phyloP scores from a whole-genome alignment of 352 stramenopile genomes.

The Peronospora farinosa region DNA sequence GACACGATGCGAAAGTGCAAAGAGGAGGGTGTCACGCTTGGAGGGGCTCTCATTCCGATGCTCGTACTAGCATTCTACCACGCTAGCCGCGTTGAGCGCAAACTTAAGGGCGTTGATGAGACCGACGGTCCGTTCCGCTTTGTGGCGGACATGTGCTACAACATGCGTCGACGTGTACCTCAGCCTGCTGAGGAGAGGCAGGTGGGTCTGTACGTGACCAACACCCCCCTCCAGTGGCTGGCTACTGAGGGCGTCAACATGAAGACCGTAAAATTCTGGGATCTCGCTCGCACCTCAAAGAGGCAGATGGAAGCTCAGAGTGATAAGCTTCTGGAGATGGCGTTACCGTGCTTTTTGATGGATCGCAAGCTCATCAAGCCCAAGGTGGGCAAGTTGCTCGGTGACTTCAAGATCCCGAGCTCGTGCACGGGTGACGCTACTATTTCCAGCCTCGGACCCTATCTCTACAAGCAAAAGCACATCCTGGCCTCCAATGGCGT shows the following conservation, averaged over 20 bases:
- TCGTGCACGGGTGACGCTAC: constrained; percentile 45
- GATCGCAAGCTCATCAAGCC: constrained; percentile 30
- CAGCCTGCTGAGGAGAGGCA: constrained; percentile 21
- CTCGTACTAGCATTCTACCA: constrained; percentile 48
- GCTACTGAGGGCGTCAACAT: constrained; percentile 41
- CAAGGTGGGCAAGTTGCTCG: constrained; percentile 17
- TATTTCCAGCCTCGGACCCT: constrained; percentile 35
- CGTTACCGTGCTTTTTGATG: constrained; percentile 33
- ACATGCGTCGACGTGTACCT: constrained; percentile 37
- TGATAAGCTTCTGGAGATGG: constrained; percentile 43
- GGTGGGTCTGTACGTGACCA: constrained; percentile 48
- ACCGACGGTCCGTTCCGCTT: constrained; percentile 28
- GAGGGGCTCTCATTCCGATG: constrained; percentile 40
- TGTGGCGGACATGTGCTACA: constrained; percentile 42
- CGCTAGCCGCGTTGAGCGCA: constrained; percentile 30
- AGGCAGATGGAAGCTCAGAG: constrained; percentile 17
- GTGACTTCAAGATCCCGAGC: constrained; percentile 23
- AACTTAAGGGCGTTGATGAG: constrained; percentile 16
- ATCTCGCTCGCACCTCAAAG: constrained; percentile 38
- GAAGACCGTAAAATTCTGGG: constrained; percentile 44
- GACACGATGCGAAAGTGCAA: constrained; percentile 35
- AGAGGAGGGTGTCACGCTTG: constrained; percentile 35
- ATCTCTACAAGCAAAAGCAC: constrained; percentile 34
- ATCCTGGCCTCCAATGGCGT: constrained; percentile 26
- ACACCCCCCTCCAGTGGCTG: constrained; percentile 37